Evolutionary conservation across 371 early-diverging fungal genomes (phyloP), one percentile per base, ranked within the genome.

Genomic region (Synchytrium microbalum): DNA sequence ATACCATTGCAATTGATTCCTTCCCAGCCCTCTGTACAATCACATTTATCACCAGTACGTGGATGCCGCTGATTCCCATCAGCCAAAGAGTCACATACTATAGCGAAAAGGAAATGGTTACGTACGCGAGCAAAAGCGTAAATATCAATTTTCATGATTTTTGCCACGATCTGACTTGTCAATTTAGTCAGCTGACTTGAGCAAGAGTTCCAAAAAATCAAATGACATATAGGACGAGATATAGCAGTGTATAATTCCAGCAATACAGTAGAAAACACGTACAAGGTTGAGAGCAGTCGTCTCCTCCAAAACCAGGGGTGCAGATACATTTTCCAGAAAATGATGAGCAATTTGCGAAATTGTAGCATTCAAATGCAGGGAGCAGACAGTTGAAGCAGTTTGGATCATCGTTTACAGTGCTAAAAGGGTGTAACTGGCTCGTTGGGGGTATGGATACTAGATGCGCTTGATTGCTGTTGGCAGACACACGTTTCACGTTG

Each of bases 1-100:
- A 65, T 85, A 75, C 75, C 70, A 72, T 90, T 91, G 74, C 95
- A 95, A 65, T 92, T 93, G 70, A 91, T 86, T 60, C 96, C 96
- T 59, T 83, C 84, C 88, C 92, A 95, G 14, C 93, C 96, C 30
- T 88, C 86, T 53, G 86, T 84, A 71, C 95, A 95, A 28, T 82
- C 73, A 64, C 92, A 72, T 8, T 58, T 80, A 2, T 54, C 72
- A 25, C 75, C 80, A 31, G 75, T 72, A 2, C 71, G 72, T 62
- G 89, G 81, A 29, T 83, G 80, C 5, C 72, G 75, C 62, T 92
- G 79, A 14, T 86, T 65, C 1, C 66, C 67, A 25, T 27, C 58
- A 2, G 72, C 74, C 0, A 66, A 65, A 27, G 72, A 70, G 56
- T 69, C 74, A 46, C 77, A 76, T 53, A 68, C 74, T 73, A 55